Conservation (phyloP, 202 grass and related monocot species). For the Carex sylvatica region DNA sequence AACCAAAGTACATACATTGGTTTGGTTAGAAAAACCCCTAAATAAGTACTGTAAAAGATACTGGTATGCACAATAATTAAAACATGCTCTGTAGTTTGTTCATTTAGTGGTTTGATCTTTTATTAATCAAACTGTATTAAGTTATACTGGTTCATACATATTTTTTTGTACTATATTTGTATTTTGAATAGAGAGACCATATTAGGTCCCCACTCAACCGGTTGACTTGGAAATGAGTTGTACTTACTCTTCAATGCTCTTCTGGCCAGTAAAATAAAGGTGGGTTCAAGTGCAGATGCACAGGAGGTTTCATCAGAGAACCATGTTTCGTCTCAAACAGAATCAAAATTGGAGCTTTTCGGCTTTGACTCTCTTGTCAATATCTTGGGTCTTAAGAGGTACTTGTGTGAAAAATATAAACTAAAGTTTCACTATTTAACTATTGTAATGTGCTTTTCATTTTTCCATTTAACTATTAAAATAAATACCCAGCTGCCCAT, state of each 20-base stretch:
- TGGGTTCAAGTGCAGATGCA: conserved; percentile 42
- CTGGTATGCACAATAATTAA: not conserved
- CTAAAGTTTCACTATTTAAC: not conserved
- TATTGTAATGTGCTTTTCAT: conserved; percentile 10
- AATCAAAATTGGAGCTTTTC: conserved; percentile 98
- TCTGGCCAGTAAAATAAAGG: conserved; percentile 63
- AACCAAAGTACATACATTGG: not conserved
- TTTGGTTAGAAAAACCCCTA: too few relatives aligned
- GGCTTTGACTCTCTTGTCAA: conserved; percentile 99
- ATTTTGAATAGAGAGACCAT: not conserved
- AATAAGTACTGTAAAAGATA: not conserved
- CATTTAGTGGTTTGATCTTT: not conserved
- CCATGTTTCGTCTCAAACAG: conserved; percentile 52
- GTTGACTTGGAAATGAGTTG: not conserved
- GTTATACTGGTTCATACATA: not conserved
- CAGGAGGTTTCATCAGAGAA: conserved; percentile 52
- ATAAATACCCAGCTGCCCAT: not conserved
- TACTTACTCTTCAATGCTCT: conserved; percentile 17
- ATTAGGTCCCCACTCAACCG: not conserved
- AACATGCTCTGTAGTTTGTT: not conserved
- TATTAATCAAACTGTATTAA: not conserved
- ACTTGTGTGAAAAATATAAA: conserved; percentile 1
- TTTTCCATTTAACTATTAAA: conserved; percentile 5
- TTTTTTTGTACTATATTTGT: not conserved
- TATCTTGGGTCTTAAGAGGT: conserved; percentile 98